A percentile compares a stretch with the other conserved stretches of the same genome.
Conservation (phyloP, 345 rosid genomes). For the Rhizophora apiculata region DNA sequence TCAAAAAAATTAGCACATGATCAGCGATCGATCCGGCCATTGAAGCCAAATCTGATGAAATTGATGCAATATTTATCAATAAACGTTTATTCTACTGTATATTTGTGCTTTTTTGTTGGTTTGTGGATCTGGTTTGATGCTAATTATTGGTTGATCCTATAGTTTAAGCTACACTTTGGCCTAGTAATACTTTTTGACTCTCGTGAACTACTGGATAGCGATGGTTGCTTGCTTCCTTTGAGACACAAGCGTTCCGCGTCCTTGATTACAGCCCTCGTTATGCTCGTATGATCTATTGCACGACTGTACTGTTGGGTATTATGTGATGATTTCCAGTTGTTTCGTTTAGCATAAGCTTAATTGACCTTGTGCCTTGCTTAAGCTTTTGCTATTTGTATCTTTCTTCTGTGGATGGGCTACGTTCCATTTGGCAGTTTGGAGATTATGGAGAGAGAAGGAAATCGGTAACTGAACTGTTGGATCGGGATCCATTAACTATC, state of each 20-base stretch:
- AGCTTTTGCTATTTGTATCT: too few relatives aligned
- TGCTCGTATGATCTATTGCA: too few relatives aligned
- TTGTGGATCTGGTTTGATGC: constrained; percentile 10
- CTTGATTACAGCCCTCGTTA: background rate
- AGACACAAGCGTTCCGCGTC: background rate
- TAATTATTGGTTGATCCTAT: background rate
- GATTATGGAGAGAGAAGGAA: too few relatives aligned
- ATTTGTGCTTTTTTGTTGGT: background rate
- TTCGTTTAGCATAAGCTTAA: too few relatives aligned
- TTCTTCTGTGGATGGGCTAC: too few relatives aligned
- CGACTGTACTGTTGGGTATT: too few relatives aligned
- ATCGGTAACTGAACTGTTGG: too few relatives aligned
- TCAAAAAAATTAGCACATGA: background rate
- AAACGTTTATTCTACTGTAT: background rate
- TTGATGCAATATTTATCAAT: background rate
- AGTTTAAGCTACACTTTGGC: background rate
- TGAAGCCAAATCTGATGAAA: background rate
- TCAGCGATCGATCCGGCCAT: background rate
- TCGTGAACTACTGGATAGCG: background rate
- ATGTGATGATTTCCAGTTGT: too few relatives aligned
- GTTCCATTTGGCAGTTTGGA: too few relatives aligned
- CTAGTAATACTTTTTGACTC: background rate
- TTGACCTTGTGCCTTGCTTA: too few relatives aligned
- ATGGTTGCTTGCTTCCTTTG: background rate
- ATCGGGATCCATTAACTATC: too few relatives aligned